phyloP scores from a whole-genome alignment of 306 rosid species.

The Inga oerstediana region DNA sequence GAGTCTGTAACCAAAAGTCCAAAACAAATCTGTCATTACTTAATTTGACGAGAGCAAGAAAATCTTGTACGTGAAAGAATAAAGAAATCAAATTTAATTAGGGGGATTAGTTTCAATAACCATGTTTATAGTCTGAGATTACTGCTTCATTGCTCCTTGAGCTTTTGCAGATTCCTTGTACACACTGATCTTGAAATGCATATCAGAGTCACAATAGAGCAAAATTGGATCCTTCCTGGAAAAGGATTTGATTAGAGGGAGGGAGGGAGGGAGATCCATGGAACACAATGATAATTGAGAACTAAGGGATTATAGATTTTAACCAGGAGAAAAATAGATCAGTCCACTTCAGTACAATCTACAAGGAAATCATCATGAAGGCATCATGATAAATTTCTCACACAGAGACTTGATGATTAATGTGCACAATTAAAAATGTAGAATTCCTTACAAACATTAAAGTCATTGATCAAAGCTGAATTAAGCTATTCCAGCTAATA shows the following conservation, averaged over 20 bases:
- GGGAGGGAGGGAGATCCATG: background rate
- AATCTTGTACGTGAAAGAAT: background rate
- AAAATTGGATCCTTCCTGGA: background rate
- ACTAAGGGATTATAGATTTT: background rate
- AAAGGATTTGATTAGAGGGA: background rate
- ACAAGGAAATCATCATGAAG: background rate
- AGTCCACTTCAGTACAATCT: background rate
- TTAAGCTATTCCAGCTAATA: background rate
- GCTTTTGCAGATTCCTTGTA: background rate
- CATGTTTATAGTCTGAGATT: background rate
- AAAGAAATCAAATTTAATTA: background rate
- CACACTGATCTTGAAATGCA: background rate
- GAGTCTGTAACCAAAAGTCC: background rate
- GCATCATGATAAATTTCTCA: background rate
- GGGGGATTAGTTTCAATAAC: background rate
- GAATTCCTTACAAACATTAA: background rate
- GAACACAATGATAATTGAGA: background rate
- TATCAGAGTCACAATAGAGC: background rate
- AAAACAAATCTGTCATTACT: background rate
- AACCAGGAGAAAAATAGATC: background rate
- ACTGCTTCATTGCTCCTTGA: background rate
- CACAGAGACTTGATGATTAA: background rate
- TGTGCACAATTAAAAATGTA: background rate
- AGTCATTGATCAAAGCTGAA: constrained; percentile 3
- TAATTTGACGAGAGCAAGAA: constrained; percentile 27